These are phyloP conservation scores for Bryum argenteum DNA, from an alignment of 225 moss, liverwort and hornwort species.

Conservation along the genomic window DNA sequence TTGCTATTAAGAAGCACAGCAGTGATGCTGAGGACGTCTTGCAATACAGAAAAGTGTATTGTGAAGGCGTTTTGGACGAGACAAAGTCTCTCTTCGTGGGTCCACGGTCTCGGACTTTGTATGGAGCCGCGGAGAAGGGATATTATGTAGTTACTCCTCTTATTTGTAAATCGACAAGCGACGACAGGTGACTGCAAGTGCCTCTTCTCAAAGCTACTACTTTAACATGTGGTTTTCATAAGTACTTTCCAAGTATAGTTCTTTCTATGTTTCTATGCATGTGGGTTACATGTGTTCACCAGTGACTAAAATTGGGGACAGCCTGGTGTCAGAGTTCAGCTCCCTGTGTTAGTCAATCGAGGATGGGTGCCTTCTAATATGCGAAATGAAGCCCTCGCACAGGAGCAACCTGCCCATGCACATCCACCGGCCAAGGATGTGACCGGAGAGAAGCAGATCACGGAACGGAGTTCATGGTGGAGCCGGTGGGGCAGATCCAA, in stretches of 20 bases:
- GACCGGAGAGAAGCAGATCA: slow-evolving; percentile 34
- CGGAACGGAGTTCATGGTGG: slow-evolving; percentile 49
- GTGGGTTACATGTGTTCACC: too few species aligned
- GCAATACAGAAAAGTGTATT: slow-evolving; percentile 80
- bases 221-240: too few species aligned
- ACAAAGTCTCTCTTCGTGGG: slow-evolving; percentile 84
- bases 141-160: slow-evolving; percentile 82
- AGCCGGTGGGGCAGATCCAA: slow-evolving; percentile 51
- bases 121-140: slow-evolving; percentile 88
- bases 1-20: slow-evolving; percentile 34
- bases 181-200: slow-evolving; percentile 58
- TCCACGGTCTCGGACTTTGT: slow-evolving; percentile 79
- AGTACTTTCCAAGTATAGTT: too few species aligned
- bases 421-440: slow-evolving; percentile 43
- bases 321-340: slow-evolving; percentile 88
- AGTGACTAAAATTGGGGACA: slow-evolving; percentile 55
- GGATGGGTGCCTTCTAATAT: slow-evolving; percentile 93
- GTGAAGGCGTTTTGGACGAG: slow-evolving; percentile 77
- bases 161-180: slow-evolving; percentile 42
- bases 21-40: slow-evolving; percentile 36
- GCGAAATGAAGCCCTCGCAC: slow-evolving; percentile 55
- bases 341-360: slow-evolving; percentile 92
- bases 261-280: too few species aligned
- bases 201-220: too few species aligned
- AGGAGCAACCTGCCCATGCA: slow-evolving; percentile 23